A percentile compares a stretch with the other conserved stretches of the same genome.
Evolutionary conservation across 1,284 basidiomycete genomes (phyloP).

Genomic region (Ceratobasidium sp.): DNA sequence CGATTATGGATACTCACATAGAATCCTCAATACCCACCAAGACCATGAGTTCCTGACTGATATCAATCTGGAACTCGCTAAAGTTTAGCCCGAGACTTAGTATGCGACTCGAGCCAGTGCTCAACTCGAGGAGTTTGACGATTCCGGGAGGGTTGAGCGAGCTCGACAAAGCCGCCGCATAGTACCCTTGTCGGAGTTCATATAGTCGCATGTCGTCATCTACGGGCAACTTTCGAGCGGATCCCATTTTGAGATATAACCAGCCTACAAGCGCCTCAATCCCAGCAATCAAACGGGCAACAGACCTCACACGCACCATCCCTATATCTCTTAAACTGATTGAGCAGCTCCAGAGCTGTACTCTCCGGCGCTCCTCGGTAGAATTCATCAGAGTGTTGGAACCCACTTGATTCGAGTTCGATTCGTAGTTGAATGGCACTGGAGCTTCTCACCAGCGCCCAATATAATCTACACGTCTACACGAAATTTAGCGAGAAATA

Average conservation of each 20-base stretch:
- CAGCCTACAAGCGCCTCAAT: slow-evolving; percentile 26
- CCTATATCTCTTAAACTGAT: slow-evolving; percentile 17
- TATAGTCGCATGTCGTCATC: slow-evolving; percentile 26
- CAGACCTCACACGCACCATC: slow-evolving; percentile 3
- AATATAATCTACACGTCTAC: slow-evolving; percentile 22
- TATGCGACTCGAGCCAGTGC: background rate
- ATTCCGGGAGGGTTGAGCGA: slow-evolving; percentile 3
- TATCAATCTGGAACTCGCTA: slow-evolving; percentile 36
- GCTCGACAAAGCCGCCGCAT: slow-evolving; percentile 20
- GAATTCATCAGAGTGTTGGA: background rate
- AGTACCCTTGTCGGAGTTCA: slow-evolving; percentile 25
- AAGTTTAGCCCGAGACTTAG: slow-evolving; percentile 12
- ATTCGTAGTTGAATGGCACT: slow-evolving; percentile 3
- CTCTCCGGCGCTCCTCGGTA: background rate
- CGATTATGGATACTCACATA: background rate
- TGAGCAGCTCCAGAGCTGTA: background rate
- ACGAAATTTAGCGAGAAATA: background rate
- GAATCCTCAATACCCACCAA: slow-evolving; percentile 1
- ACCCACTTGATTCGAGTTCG: slow-evolving; percentile 13
- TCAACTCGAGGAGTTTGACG: slow-evolving; percentile 10
- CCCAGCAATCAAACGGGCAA: no score
- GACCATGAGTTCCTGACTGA: slow-evolving; percentile 19
- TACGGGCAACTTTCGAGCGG: background rate
- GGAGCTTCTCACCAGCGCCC: background rate
- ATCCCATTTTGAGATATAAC: slow-evolving; percentile 27